These are phyloP conservation scores for Mercurialis annua DNA, from an alignment of 345 rosid species.

Conservation along the genomic window DNA sequence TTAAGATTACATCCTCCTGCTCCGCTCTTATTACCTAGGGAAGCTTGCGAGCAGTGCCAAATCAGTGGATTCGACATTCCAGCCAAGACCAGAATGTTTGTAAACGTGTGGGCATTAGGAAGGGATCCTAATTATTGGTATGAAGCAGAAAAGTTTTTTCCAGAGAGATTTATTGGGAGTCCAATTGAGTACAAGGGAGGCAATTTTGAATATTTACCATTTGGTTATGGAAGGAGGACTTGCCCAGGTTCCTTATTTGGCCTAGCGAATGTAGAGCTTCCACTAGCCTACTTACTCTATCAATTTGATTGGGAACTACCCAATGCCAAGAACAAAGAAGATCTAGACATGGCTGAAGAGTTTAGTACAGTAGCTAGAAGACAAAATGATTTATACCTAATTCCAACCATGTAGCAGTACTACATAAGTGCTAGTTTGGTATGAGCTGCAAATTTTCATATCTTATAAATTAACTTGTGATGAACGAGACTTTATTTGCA, in stretches of 20 bases:
- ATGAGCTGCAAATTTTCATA: no score
- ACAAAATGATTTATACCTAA: no score
- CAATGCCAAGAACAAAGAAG: conserved; percentile 1
- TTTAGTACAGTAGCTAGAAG: no score
- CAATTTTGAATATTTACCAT: conserved; percentile 13
- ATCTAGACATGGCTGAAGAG: conserved; percentile 20
- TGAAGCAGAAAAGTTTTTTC: conserved; percentile 9
- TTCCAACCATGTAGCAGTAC: no score
- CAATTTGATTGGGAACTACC: conserved; percentile 22
- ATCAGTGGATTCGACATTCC: conserved; percentile 12
- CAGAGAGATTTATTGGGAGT: conserved; percentile 6
- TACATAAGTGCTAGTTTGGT: no score
- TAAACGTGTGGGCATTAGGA: conserved; percentile 13
- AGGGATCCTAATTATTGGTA: conserved; percentile 13
- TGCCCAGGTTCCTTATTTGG: conserved; percentile 22
- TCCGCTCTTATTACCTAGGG: conserved; percentile 17
- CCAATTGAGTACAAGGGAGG: conserved; percentile 10
- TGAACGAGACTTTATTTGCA: no score
- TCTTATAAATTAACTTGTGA: no score
- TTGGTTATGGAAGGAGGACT: conserved; percentile 20
- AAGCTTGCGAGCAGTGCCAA: conserved; percentile 5
- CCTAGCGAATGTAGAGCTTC: conserved; percentile 15
- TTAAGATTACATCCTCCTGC: conserved; percentile 21
- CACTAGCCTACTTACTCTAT: conserved; percentile 18
- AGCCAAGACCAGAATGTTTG: conserved; percentile 5